Evolutionary conservation across 371 early-diverging fungal genomes (phyloP), one percentile per base, ranked within the genome.

Genomic region (Syncephalis fuscata): DNA sequence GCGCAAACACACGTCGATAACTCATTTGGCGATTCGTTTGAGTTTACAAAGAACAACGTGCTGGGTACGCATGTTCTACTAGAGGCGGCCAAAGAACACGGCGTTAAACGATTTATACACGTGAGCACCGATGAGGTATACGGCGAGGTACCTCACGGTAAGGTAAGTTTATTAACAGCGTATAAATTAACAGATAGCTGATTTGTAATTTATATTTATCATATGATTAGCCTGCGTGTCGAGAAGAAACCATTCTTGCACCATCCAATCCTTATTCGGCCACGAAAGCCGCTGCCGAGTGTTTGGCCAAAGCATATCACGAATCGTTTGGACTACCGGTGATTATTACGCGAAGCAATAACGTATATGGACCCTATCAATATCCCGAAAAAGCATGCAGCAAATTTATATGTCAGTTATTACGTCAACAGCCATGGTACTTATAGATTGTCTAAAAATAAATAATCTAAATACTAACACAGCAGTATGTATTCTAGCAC

Each of bases 121-220:
- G 77, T 89, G 36, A 76, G 76, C 48, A 89, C 90, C 0, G 90
- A 89, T 52, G 90, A 89, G 57, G 90, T 89, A 0, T 89, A 89
- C 55, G 90, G 90, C 4, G 85, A 83, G 59, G 76, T 71, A 0
- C 65, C 66, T n/a, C 54, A 57, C 50, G 71, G 67, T 45, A 60
- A 66, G 48, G 64, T 69, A 63, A 60, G 56, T 51, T 26, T 25
- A 21, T 37, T 16, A 20, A n/a, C n/a, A n/a, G n/a, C n/a, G n/a
- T n/a, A n/a, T n/a, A n/a, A n/a, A n/a, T n/a, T n/a, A n/a, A n/a
- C n/a, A n/a, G n/a, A n/a, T n/a, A n/a, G n/a, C n/a, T n/a, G n/a
- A n/a, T n/a, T n/a, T n/a, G n/a, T n/a, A n/a, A n/a, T n/a, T 37
- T 45, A 10, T 32, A n/a, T n/a, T n/a, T n/a, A n/a, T 46, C 49